Base-by-base conservation (phyloP, 371 early-diverging fungal genomes). In the Apophysomyces sp. region DNA sequence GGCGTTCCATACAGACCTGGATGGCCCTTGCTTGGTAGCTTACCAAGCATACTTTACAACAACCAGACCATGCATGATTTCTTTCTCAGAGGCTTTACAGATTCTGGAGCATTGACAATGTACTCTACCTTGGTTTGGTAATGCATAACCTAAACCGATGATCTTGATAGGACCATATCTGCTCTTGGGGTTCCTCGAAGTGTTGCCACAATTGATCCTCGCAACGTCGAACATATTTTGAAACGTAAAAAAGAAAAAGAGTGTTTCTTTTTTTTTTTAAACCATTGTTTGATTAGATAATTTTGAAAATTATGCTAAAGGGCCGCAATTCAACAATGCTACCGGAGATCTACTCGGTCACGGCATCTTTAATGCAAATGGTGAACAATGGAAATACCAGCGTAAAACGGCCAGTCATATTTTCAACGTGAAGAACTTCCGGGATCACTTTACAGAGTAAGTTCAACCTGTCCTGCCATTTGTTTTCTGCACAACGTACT, bases 351-450 rank as follows among this genome's bases (percentile, higher is more conserved):
- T 86, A 4, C 71, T 89, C 21, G 89, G 89, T 31, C 71, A 88
- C 61, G 89, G 88, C 24, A 89, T 90, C 65, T 89, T 90, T 68
- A 78, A 81, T 69, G 72, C 74, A 24, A 85, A 88, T 66, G 89
- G 89, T 15, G 71, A 78, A 12, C 29, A 72, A 4, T 89, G 89
- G 89, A 74, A 68, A 52, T 69, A 69, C 54, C 86, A 87, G 57
- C 71, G 88, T 24, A 89, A 88, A 67, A 77, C 81, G 0, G 83
- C 86, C 7, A 72, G 82, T 32, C 74, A 80, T 51, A 82, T 90
- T 24, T 91, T 90, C 63, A 82, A 74, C 16, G 85, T 81, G 36
- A 83, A 78, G 67, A 88, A 87, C 63, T 88, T 87, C 55, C 76
- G 86, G 15, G 80, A 86, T 11, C 74, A 77, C 30, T 80, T 88